Base-by-base conservation (phyloP, 129 eudicot genomes). In the Centrapalus pauciflorus region DNA sequence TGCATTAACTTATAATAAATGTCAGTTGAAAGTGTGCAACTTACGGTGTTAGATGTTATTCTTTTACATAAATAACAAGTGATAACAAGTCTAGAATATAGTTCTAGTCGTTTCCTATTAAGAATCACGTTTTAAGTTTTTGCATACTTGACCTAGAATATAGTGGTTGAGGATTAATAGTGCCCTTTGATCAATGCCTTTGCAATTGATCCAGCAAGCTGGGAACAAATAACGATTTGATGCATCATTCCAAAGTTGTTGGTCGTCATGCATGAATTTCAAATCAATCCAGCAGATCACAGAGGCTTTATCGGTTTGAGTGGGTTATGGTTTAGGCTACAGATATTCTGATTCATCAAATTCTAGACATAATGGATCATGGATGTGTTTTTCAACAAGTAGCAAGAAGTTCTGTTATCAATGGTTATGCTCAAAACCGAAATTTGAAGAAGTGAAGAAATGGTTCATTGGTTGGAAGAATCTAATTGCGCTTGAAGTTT, bases 161-260 rank as follows among this genome's bases (percentile, higher is more conserved):
- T 83, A 87, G 70, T 84, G 87, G 27, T 87, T 87, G 28, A 87
- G 95, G 76, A 87, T 80, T 56, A 87, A 83, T 1, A 90, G 95
- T 83, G 95, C 23, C 95, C 95, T 70, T 83, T 66, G 73, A 87
- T 87, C 80, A 87, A 69, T 23, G 95, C 95, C 72, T 87, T 90
- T 19, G 95, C 85, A 64, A 87, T 91, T 70, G 96, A 85, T 75
- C 72, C 88, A 4, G 45, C 70, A 41, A 91, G 88, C 62, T 91
- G 97, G 97, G 90, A 91, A 67, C 81, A 83, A 17, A 72, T 88
- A 25, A 91, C 85, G 87, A 90, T 79, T 51, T 68, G 93, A 25
- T 81, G 29, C 55, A 87, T 91, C 2, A 50, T 85, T 43, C 96
- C 96, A 2, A 91, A 91, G 46, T 25, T 91, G 57, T 60, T 80